These are phyloP conservation scores for Pichia membranifaciens DNA, from an alignment of 805 yeast species.

Conservation along the genomic window DNA sequence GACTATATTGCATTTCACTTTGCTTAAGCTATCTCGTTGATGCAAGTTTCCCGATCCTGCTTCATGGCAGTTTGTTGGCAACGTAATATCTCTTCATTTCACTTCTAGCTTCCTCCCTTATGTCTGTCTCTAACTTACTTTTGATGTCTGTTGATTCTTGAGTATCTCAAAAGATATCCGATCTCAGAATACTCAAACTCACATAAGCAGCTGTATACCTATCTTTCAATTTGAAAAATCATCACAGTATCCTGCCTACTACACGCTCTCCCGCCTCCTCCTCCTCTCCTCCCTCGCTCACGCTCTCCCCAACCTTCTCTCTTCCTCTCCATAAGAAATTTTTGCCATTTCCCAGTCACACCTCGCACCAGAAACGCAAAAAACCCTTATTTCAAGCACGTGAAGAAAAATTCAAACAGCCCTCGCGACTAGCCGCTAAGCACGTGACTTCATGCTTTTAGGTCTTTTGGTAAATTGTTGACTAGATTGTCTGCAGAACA, in stretches of 20 bases:
- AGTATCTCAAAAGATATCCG: background rate
- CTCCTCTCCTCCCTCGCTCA: background rate
- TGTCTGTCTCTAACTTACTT: constrained; percentile 1
- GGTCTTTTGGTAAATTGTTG: background rate
- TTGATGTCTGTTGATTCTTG: constrained; percentile 8
- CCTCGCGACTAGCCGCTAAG: no score
- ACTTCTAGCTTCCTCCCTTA: background rate
- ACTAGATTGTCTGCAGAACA: no score
- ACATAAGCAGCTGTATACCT: no score
- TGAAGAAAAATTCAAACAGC: no score
- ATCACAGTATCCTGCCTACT: background rate
- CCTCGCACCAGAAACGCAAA: background rate
- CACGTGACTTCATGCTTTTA: no score
- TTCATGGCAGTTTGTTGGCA: no score
- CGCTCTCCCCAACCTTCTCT: background rate
- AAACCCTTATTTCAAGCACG: background rate
- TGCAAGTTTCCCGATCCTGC: no score
- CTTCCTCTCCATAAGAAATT: background rate
- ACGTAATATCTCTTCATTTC: no score
- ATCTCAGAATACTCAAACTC: background rate
- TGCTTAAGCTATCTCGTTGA: no score
- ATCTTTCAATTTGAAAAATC: background rate
- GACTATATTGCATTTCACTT: no score
- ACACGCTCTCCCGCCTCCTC: background rate
- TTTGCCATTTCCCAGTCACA: background rate